Percentiles rank a stretch among this genome's conserved stretches.
Conservation (phyloP, 371 early-diverging fungal species). For the Mucor saturninus region DNA sequence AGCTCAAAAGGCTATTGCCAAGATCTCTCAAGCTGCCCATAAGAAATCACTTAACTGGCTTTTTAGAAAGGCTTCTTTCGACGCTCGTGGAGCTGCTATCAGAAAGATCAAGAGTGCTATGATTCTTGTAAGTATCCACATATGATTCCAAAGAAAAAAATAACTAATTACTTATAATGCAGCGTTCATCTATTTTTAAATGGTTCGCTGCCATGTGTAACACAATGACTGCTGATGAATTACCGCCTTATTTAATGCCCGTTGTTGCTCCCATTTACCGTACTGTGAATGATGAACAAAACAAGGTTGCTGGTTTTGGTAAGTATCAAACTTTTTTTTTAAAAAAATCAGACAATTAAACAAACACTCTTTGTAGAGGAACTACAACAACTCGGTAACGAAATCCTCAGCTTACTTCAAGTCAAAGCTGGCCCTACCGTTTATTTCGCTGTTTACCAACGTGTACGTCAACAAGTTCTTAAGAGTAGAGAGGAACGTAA, state of each 20-base stretch:
- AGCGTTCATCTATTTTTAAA: conserved; percentile 83
- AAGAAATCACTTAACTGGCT: conserved; percentile 64
- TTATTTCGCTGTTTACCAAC: conserved; percentile 75
- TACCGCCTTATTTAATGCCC: conserved; percentile 68
- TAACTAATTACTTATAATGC: conserved; percentile 9
- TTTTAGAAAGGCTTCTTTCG: conserved; percentile 68
- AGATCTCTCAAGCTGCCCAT: conserved; percentile 27
- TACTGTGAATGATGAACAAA: conserved; percentile 74
- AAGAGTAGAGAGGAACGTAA: conserved; percentile 38
- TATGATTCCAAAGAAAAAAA: background rate
- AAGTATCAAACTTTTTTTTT: conserved; percentile 13
- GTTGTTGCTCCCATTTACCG: conserved; percentile 85
- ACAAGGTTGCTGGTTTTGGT: conserved; percentile 66
- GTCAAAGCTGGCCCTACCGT: conserved; percentile 77
- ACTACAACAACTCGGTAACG: conserved; percentile 76
- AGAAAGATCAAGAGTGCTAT: conserved; percentile 46
- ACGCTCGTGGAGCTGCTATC: conserved; percentile 68
- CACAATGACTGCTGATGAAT: conserved; percentile 60
- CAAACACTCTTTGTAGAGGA: conserved; percentile 54
- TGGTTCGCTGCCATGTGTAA: conserved; percentile 90
- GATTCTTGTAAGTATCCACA: conserved; percentile 46
- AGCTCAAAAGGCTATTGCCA: conserved; percentile 11
- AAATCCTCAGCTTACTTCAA: conserved; percentile 82
- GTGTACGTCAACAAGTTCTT: conserved; percentile 69
- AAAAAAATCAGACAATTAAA: background rate